Base-by-base conservation (phyloP, 345 rosid genomes). In the Syzygium grande region DNA sequence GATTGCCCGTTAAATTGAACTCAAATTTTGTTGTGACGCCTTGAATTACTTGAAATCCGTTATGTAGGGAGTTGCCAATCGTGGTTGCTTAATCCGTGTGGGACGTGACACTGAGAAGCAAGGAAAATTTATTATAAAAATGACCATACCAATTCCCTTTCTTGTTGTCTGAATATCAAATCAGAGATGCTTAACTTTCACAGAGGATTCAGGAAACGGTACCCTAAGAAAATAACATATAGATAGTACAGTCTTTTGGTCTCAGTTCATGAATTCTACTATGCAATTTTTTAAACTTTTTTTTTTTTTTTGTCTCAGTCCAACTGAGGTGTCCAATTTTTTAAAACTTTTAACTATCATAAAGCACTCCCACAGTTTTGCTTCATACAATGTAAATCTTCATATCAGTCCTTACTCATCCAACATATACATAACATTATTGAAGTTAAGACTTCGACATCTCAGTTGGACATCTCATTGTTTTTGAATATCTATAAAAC, bases 31-130 rank as follows among this genome's bases (percentile, higher is more conserved):
- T 73, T 87, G 29, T 88, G 21, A 86, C 54, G 11, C 80, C 80
- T 19, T 19, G 49, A 73, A 68, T 86, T 59, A 77, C n/a, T 53
- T n/a, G 30, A 38, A 80, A 88, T 55, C 78, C 1, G 27, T 87
- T 52, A 85, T 92, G 86, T 89, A 98, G 98, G 99, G 99, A 3
- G 97, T 96, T 88, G 99, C 99, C 83, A 98, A 96, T 91, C 98
- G 98, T 88, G 99, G 99, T 89, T 95, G 98, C 92, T 96, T 98
- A 5, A 94, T 98, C 88, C 95, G 99, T 51, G 99, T 98, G 91
- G 99, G 99, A 7, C 98, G 98, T 89, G 99, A 95, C 55, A 98
- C 99, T 30, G 99, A 98, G 93, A 90, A 93, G 92, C 84, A 92
- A 68, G 98, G 98, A 89, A 98, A 98, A 96, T 98, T 98, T 97